phyloP scores from a whole-genome alignment of 2,329 filamentous ascomycete genomes.

The Dryadomyces quercus-mongolicae region DNA sequence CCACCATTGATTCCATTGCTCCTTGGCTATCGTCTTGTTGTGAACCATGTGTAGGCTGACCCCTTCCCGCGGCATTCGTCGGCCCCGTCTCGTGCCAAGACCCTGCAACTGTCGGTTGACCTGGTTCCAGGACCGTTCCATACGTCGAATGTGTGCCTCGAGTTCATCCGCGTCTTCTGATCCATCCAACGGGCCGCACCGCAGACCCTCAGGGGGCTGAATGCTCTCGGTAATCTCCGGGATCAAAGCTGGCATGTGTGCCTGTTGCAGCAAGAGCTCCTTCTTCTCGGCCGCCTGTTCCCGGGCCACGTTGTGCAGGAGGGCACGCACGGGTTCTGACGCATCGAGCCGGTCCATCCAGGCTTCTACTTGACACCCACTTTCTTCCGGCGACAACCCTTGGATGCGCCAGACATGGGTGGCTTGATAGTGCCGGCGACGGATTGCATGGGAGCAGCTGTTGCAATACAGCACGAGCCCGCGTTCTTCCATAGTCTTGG shows the following conservation, averaged over 20 bases:
- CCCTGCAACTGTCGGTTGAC: background rate
- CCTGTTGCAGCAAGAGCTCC: background rate
- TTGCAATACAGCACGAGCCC: background rate
- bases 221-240: background rate
- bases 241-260: background rate
- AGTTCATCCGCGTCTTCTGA: background rate
- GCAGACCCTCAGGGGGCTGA: background rate
- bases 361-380: background rate
- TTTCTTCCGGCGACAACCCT: background rate
- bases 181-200: background rate
- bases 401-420: background rate
- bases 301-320: background rate
- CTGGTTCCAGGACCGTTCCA: background rate
- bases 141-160: background rate
- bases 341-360: background rate
- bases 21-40: too few species aligned
- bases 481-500: background rate
- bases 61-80: background rate
- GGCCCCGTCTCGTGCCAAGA: background rate
- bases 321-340: background rate
- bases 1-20: background rate
- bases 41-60: too few species aligned
- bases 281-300: background rate
- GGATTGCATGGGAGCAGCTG: background rate
- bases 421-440: background rate